phyloP scores from a whole-genome alignment of 2,329 filamentous ascomycete species.

The Botrytis cinerea region DNA sequence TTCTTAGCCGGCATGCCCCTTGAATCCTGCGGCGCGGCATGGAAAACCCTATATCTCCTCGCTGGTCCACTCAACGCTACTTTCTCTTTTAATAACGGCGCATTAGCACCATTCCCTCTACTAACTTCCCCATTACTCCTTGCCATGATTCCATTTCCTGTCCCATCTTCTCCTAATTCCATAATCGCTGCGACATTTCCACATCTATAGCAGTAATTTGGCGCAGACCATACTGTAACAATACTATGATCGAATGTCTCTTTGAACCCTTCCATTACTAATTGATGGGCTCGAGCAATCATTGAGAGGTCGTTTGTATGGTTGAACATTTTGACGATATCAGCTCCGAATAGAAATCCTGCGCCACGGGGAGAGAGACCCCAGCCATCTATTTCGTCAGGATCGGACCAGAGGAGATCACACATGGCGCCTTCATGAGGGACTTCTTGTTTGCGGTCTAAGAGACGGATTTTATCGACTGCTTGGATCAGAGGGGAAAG shows the following conservation, averaged over 20 bases:
- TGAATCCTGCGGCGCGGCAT: conserved; percentile 93
- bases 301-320: conserved; percentile 89
- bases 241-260: conserved; percentile 98
- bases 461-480: conserved; percentile 90
- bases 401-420: conserved; percentile 96
- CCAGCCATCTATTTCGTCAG: conserved; percentile 97
- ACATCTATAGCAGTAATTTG: conserved; percentile 91
- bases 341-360: conserved; percentile 91
- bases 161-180: conserved; percentile 85
- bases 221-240: conserved; percentile 97
- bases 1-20: conserved; percentile 99
- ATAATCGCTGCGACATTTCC: conserved; percentile 95
- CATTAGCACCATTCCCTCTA: conserved; percentile 55
- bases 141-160: conserved; percentile 57
- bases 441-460: conserved; percentile 97
- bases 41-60: conserved; percentile 89
- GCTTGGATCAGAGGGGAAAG: conserved; percentile 88
- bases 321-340: conserved; percentile 96
- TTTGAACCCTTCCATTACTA: conserved; percentile 99
- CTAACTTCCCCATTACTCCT: conserved; percentile 49
- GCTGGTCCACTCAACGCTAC: conserved; percentile 70
- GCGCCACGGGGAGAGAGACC: conserved; percentile 76
- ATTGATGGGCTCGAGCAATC: conserved; percentile 91
- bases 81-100: conserved; percentile 50
- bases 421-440: conserved; percentile 99